Conservation (phyloP, 228 moss, liverwort and hornwort species). For the Sphagnum magellanicum region DNA sequence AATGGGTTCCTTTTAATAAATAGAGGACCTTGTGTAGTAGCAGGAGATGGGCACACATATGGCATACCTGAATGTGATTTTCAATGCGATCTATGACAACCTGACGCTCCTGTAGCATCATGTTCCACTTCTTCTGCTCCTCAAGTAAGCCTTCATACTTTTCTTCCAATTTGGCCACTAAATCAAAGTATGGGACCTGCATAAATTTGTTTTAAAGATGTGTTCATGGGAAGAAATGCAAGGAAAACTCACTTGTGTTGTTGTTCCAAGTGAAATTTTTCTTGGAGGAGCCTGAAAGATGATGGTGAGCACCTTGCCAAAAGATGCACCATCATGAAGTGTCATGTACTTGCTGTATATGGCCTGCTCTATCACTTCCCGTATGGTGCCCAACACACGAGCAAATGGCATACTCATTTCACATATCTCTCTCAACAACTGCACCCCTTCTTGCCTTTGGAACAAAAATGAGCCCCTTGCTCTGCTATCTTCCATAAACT, state of each 20-base stretch:
- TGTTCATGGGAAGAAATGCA: neutral
- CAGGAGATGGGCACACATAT: neutral
- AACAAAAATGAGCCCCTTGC: no score
- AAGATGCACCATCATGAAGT: constrained; percentile 36
- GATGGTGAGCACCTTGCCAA: constrained; percentile 43
- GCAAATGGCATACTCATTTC: constrained; percentile 48
- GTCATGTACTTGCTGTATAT: constrained; percentile 79
- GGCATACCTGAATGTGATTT: constrained; percentile 37
- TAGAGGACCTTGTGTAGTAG: no score
- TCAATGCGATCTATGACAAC: constrained; percentile 18
- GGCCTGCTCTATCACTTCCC: constrained; percentile 46
- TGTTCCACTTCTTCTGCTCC: constrained; percentile 53
- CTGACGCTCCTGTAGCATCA: constrained; percentile 36
- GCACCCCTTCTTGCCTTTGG: constrained; percentile 10
- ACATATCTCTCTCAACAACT: constrained; percentile 68
- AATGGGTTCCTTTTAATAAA: neutral
- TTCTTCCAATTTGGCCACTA: constrained; percentile 48
- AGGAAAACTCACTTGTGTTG: neutral
- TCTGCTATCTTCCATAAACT: neutral
- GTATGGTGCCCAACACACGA: constrained; percentile 49
- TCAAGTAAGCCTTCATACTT: constrained; percentile 27
- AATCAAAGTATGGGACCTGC: constrained; percentile 69
- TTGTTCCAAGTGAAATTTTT: neutral
- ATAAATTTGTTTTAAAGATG: neutral
- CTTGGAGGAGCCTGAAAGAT: neutral